phyloP scores from a whole-genome alignment of 2,329 filamentous ascomycete species.

The Fusarium domesticum region DNA sequence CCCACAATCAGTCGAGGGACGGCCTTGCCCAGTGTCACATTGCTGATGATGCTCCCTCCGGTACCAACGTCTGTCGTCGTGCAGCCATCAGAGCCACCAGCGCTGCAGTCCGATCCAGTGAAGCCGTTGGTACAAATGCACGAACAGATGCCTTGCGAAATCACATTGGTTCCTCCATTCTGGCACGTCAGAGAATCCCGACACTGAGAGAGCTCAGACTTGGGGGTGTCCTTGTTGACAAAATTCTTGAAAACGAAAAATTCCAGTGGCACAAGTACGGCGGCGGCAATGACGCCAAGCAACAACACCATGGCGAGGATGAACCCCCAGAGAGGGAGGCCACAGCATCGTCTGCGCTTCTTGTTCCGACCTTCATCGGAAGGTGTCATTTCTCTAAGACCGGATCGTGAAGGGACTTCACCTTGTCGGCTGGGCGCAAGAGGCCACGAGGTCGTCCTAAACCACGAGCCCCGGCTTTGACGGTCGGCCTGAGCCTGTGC shows the following conservation, averaged over 20 bases:
- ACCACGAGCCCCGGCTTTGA: slow-evolving; percentile 47
- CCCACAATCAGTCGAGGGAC: slow-evolving; percentile 71
- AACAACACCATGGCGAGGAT: slow-evolving; percentile 62
- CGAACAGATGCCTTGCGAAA: slow-evolving; percentile 66
- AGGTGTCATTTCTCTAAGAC: slow-evolving; percentile 16
- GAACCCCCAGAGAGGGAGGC: slow-evolving; percentile 77
- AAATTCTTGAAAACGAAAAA: slow-evolving; percentile 59
- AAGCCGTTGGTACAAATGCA: slow-evolving; percentile 91
- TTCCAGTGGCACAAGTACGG: slow-evolving; percentile 73
- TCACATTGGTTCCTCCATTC: slow-evolving; percentile 77
- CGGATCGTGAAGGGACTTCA: slow-evolving; percentile 21
- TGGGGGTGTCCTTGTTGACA: slow-evolving; percentile 35
- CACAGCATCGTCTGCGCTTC: slow-evolving; percentile 68
- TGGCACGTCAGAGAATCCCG: slow-evolving; percentile 61
- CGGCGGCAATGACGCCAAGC: slow-evolving; percentile 72
- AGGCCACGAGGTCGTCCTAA: slow-evolving; percentile 49
- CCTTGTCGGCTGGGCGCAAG: slow-evolving; percentile 34
- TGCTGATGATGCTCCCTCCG: slow-evolving; percentile 40
- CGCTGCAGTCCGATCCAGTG: slow-evolving; percentile 56
- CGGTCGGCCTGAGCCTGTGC: slow-evolving; percentile 43
- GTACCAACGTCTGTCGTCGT: slow-evolving; percentile 45
- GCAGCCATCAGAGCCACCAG: slow-evolving; percentile 48
- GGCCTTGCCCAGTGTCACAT: slow-evolving; percentile 78
- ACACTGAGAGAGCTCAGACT: slow-evolving; percentile 51
- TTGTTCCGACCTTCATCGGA: slow-evolving; percentile 31